Evolutionary conservation across 495 filamentous ascomycete genomes (phyloP), one percentile per base, ranked within the genome.

Genomic region (Choiromyces venosus): DNA sequence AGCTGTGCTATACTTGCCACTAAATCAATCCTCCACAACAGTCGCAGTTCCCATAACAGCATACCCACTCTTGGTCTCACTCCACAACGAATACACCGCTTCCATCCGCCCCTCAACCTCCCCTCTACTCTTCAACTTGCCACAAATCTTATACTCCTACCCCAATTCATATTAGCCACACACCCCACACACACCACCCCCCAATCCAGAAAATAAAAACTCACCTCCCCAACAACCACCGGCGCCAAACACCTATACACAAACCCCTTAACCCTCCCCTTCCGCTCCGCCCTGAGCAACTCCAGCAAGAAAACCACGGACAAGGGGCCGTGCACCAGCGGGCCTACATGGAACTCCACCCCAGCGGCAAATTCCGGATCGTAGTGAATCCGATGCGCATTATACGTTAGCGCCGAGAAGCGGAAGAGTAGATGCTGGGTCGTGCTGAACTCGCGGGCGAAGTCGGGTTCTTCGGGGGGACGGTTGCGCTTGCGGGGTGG

Each of bases 271-370:
- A 91, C 82, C 68, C 38, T 72, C 68, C 36, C 72, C 65, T 68
- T 75, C 76, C 65, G 66, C 39, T 72, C 40, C 12, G 75, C 75
- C 46, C 86, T 82, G 21, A 97, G 79, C 21, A 88, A 84, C 29
- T 87, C 85, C 42, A 96, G 82, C 82, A 97, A 88, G 16, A 97
- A 81, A 1, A 89, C 88, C 56, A 94, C 83, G n/a, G 88, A 88
- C 76, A 98, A 84, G 0, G 94, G 94, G 0, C 94, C 94, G 78
- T 97, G 94, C 38, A 97, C 91, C 18, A 98, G 86, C 36, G 92
- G 84, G 68, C 89, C 86, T 18, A 85, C 86, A 80, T 94, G 88
- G 10, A 91, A 92, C 82, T 98, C 94, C 2, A 88, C 83, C 38
- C 87, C 83, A 29, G 86, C 86, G 33, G 89, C 88, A 83, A 92